Evolutionary conservation across 2,329 filamentous ascomycete species (phyloP).

Genomic region (Trichoderma brevicompactum): DNA sequence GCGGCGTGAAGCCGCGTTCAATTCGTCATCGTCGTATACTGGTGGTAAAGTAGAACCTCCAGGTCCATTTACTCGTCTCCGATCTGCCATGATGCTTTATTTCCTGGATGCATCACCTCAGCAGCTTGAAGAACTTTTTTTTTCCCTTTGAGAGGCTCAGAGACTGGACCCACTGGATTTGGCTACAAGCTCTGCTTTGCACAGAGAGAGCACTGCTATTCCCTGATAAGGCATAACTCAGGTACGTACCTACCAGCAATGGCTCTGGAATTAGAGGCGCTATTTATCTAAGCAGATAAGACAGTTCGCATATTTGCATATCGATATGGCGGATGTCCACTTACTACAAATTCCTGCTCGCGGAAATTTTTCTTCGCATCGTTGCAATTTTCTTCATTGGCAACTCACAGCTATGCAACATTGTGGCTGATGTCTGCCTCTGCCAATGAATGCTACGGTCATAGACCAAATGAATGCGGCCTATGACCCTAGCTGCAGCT

Average conservation of each 20-base stretch:
- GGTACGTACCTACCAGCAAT: constrained; percentile 4
- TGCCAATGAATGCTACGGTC: neutral
- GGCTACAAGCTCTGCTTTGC: neutral
- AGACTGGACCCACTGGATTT: constrained; percentile 10
- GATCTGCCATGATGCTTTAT: constrained; percentile 68
- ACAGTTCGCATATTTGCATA: constrained; percentile 14
- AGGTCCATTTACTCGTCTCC: constrained; percentile 89
- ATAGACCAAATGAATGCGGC: neutral
- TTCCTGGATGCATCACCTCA: neutral
- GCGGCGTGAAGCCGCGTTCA: constrained; percentile 50
- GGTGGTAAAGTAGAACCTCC: constrained; percentile 75
- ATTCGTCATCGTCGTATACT: constrained; percentile 62
- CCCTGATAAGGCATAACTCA: constrained; percentile 8
- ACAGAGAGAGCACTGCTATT: neutral
- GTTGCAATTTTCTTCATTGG: constrained; percentile 4
- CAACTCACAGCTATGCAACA: neutral
- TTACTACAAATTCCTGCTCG: constrained; percentile 24
- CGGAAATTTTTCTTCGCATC: constrained; percentile 18
- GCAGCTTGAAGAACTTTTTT: constrained; percentile 20
- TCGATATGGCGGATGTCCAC: constrained; percentile 20
- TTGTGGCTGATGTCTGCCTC: constrained; percentile 5
- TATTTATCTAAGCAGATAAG: constrained; percentile 1
- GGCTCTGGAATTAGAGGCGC: neutral
- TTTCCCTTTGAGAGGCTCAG: constrained; percentile 10
- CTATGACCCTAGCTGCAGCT: constrained; percentile 3